Percentiles rank a stretch among this genome's conserved stretches.
Evolutionary conservation across 331 rosid genomes (phyloP).

Genomic region (Cydonia oblonga): DNA sequence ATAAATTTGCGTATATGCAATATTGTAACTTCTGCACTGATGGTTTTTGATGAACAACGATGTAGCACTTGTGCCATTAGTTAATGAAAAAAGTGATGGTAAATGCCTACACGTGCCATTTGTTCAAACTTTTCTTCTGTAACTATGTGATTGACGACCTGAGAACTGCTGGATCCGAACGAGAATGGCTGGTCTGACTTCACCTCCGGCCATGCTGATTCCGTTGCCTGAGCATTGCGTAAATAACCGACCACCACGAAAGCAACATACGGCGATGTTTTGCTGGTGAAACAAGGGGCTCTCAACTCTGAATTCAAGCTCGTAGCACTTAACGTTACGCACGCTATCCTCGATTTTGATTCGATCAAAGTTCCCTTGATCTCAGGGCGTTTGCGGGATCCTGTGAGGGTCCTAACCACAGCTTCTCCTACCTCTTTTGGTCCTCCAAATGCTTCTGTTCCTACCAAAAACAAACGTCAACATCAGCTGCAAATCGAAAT

Average conservation of each 20-base stretch:
- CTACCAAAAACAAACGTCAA: not conserved
- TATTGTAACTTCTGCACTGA: too few relatives aligned
- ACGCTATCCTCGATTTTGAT: conserved; percentile 47
- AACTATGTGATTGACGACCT: not conserved
- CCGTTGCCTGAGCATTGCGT: conserved; percentile 92
- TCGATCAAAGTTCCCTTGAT: conserved; percentile 50
- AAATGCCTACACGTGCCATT: not conserved
- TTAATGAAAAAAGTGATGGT: not conserved
- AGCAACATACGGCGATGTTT: conserved; percentile 67
- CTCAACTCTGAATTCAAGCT: conserved; percentile 73
- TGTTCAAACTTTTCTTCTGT: not conserved
- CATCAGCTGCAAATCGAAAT: not conserved
- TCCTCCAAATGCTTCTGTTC: conserved; percentile 87
- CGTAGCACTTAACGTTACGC: conserved; percentile 42
- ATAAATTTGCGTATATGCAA: not conserved
- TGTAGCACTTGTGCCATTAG: not conserved
- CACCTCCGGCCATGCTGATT: conserved; percentile 52
- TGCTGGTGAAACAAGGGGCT: conserved; percentile 52
- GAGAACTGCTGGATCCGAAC: not conserved
- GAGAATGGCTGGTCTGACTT: conserved; percentile 19
- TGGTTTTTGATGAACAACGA: not conserved
- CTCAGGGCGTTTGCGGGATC: conserved; percentile 47
- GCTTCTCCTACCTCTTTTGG: conserved; percentile 86
- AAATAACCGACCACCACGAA: conserved; percentile 45
- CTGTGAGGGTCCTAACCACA: conserved; percentile 46